phyloP scores from a whole-genome alignment of 148 eudicot genomes.

The Suaeda aralocaspica region DNA sequence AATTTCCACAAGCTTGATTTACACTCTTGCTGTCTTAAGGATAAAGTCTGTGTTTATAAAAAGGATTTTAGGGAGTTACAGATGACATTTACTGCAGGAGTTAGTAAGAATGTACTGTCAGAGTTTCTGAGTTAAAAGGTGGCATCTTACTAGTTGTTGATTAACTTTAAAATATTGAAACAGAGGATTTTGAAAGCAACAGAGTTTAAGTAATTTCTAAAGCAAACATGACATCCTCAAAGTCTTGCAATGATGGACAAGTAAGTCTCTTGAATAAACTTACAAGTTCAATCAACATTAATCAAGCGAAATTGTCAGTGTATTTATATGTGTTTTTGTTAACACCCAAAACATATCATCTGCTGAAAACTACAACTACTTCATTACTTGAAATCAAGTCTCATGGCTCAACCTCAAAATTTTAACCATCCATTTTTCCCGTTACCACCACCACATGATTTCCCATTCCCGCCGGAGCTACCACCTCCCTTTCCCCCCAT shows the following conservation, averaged over 20 bases:
- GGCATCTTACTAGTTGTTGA: not conserved
- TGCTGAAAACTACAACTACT: not conserved
- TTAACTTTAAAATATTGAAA: not conserved
- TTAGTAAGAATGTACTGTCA: too few relatives aligned
- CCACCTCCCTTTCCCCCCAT: constrained; percentile 31
- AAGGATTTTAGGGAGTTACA: too few relatives aligned
- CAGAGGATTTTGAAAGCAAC: constrained; percentile 21
- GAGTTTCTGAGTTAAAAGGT: not conserved
- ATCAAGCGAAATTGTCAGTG: not conserved
- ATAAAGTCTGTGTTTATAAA: too few relatives aligned
- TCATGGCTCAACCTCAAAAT: constrained; percentile 46
- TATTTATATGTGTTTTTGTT: not conserved
- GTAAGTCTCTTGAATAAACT: constrained; percentile 39
- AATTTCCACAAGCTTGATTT: too few relatives aligned
- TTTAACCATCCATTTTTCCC: constrained; percentile 32
- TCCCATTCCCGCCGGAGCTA: constrained; percentile 29
- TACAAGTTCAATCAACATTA: constrained; percentile 31
- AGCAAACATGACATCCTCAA: constrained; percentile 48
- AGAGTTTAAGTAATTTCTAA: constrained; percentile 42
- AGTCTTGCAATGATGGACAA: constrained; percentile 61
- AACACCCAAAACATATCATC: not conserved
- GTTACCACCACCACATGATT: constrained; percentile 36
- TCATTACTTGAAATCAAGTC: not conserved
- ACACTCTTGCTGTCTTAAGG: too few relatives aligned
- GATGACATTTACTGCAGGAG: too few relatives aligned